Evolutionary conservation across 83 land plant species (phyloP), one percentile per base, ranked within the genome.

Genomic region (Thuja plicata): DNA sequence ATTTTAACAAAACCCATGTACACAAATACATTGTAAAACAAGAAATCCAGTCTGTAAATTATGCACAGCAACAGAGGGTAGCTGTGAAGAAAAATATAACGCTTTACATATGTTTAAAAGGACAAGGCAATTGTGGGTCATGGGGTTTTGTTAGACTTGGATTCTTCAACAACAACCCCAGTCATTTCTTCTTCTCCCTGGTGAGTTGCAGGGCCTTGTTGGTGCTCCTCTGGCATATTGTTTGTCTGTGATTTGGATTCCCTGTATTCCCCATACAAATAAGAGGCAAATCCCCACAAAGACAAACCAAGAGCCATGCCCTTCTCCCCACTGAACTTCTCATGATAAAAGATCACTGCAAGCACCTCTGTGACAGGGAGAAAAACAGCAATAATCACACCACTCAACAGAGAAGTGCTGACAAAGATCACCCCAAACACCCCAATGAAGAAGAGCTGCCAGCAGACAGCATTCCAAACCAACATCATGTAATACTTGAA

Each of bases 221-320:
- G 0, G n/a, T 21, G 1, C 70, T 60, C 70, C 70, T 57, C 62
- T 0, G 62, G 21, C 62, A 19, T 57, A 17, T 57, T 57, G 24
- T 5, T 57, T 57, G 1, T 19, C 70, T 60, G n/a, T 60, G 5
- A 21, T 60, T 8, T 32, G 77, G 37, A 43, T 10, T 10, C 8
- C 21, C 9, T 21, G 48, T 89, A 89, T 70, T 90, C 95, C 1
- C 95, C 95, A 70, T 91, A 94, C 19, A 92, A 90, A 87, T 95
- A 95, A 0, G 96, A 95, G 2, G 82, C 57, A 62, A 92, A 95
- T 50, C 95, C 95, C 96, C 96, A 95, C 21, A 93, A 89, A 34
- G 93, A 88, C 1, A 95, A 89, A 8, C 60, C 85, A 62, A 95
- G 88, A 3, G 94, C 85, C 35, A 95, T 89, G 2, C 89, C 94